These are phyloP conservation scores for Lactifluus rugatus DNA, from an alignment of 768 basidiomycete species.

Conservation along the genomic window DNA sequence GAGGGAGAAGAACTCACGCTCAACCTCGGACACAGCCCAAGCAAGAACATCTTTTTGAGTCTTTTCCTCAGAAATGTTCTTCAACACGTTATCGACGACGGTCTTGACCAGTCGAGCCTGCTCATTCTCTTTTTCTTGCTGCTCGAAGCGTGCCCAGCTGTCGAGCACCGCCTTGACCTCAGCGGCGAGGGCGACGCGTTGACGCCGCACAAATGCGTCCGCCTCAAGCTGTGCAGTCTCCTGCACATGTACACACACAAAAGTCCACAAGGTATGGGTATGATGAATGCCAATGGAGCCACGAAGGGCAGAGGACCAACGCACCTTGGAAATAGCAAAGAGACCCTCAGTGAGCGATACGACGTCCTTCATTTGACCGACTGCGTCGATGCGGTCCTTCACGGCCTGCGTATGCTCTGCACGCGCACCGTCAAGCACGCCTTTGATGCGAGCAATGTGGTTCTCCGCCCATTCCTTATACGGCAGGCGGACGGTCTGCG, in stretches of 20 bases:
- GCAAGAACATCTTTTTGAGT: constrained; percentile 75
- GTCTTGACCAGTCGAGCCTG: constrained; percentile 84
- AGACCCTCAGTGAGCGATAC: constrained; percentile 83
- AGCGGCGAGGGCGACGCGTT: constrained; percentile 75
- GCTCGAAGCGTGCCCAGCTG: constrained; percentile 97
- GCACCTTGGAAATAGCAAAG: constrained; percentile 85
- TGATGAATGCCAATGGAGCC: too few relatives aligned
- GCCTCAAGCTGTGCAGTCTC: constrained; percentile 89
- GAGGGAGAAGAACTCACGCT: constrained; percentile 58
- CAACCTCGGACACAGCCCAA: constrained; percentile 78
- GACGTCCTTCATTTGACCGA: constrained; percentile 93
- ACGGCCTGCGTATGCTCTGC: constrained; percentile 89
- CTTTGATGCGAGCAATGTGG: constrained; percentile 76
- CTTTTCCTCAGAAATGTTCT: constrained; percentile 77
- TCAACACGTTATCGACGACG: constrained; percentile 83
- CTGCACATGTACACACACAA: constrained; percentile 31
- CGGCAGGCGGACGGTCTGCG: constrained; percentile 68
- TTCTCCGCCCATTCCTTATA: constrained; percentile 89
- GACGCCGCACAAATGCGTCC: constrained; percentile 81
- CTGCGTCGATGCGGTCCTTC: constrained; percentile 83
- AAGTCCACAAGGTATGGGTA: not conserved
- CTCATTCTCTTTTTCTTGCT: constrained; percentile 92
- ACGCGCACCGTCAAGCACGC: constrained; percentile 71
- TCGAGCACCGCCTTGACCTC: constrained; percentile 94
- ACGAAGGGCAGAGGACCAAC: constrained; percentile 12